These are phyloP conservation scores for Musa acuminata DNA, from an alignment of 176 grass and related monocot species.

Conservation along the genomic window DNA sequence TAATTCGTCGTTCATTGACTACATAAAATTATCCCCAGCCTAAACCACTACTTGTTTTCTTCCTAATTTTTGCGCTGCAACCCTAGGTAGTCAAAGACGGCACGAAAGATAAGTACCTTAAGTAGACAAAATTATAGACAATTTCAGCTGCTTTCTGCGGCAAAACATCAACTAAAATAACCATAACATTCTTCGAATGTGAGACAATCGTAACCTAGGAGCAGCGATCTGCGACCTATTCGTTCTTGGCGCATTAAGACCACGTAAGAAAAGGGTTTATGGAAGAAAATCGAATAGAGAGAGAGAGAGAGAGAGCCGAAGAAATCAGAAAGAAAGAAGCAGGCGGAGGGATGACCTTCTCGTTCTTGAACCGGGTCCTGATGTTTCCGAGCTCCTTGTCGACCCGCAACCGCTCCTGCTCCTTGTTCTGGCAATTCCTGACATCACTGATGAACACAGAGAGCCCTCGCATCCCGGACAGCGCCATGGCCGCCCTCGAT, in stretches of 20 bases:
- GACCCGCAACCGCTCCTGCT: slow-evolving; percentile 96
- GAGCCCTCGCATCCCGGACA: slow-evolving; percentile 93
- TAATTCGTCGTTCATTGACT: neutral
- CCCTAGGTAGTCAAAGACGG: neutral
- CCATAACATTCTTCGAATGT: neutral
- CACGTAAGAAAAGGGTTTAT: neutral
- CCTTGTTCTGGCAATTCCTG: slow-evolving; percentile 99
- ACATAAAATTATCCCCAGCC: neutral
- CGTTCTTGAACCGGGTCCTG: slow-evolving; percentile 87
- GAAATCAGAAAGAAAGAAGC: neutral
- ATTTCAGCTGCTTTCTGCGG: neutral
- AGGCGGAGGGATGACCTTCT: slow-evolving; percentile 43
- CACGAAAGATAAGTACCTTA: neutral
- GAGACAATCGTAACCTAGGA: neutral
- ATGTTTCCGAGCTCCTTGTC: slow-evolving; percentile 99
- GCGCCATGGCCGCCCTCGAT: slow-evolving; percentile 45
- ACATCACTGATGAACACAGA: slow-evolving; percentile 99
- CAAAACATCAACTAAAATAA: neutral
- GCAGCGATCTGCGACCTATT: neutral
- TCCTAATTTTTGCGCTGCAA: neutral
- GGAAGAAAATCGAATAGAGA: neutral
- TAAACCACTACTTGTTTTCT: neutral
- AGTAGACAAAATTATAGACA: neutral
- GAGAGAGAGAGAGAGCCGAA: neutral
- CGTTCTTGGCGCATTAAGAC: neutral